A percentile compares a stretch with the other conserved stretches of the same genome.
These are phyloP conservation scores for Pelargonium fulgidum DNA, from an alignment of 441 rosid genomes.

Conservation along the genomic window DNA sequence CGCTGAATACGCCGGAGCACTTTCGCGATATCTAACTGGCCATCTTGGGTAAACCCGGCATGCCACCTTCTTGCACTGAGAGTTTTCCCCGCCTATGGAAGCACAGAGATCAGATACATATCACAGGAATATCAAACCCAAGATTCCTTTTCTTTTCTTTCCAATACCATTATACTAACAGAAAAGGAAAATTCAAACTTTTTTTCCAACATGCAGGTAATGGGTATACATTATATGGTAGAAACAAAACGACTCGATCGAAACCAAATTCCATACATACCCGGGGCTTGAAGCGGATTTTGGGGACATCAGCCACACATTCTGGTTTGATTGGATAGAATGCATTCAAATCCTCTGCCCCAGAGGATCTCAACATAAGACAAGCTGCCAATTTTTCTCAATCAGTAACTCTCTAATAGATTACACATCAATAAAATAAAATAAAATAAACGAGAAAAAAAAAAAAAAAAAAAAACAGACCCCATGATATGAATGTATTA, in stretches of 20 bases:
- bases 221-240: not conserved
- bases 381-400: conserved; percentile 2
- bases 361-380: conserved; percentile 19
- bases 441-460: too few species aligned
- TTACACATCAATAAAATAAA: not conserved
- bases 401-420: not conserved
- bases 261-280: conserved; percentile 32
- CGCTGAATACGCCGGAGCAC: conserved; percentile 84
- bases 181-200: not conserved
- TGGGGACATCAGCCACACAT: conserved; percentile 55
- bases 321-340: conserved; percentile 70
- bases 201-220: not conserved
- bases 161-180: not conserved
- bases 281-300: conserved; percentile 63
- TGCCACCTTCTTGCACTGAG: conserved; percentile 88
- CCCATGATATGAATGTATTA: too few species aligned
- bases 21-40: conserved; percentile 71
- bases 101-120: not conserved
- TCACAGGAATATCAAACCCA: not conserved
- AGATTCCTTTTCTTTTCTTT: not conserved
- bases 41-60: conserved; percentile 71
- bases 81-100: conserved; percentile 75
- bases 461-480: not conserved
- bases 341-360: conserved; percentile 50
- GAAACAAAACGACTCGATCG: not conserved